Conservation (phyloP, 768 basidiomycete genomes). For the Terana coerulea region DNA sequence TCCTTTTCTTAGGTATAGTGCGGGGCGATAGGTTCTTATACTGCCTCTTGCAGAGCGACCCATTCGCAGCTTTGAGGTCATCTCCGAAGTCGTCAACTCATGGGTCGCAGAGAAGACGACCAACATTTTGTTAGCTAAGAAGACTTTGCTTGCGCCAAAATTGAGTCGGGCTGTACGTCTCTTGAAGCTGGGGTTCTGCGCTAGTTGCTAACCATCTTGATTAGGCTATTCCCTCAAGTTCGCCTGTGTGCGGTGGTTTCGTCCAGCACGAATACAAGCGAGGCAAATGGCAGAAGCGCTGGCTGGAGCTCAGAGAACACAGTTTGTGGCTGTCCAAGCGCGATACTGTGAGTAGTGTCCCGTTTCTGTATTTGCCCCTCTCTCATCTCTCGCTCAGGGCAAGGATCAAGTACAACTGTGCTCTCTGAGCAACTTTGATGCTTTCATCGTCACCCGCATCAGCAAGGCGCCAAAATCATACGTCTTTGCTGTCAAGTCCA, state of each 20-base stretch:
- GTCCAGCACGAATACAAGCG: constrained; percentile 89
- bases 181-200: constrained; percentile 1
- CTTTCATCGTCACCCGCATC: constrained; percentile 71
- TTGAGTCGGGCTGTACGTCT: constrained; percentile 55
- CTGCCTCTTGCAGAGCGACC: constrained; percentile 71
- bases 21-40: constrained; percentile 13
- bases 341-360: constrained; percentile 65
- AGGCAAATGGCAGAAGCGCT: constrained; percentile 94
- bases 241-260: constrained; percentile 49
- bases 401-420: constrained; percentile 84
- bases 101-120: constrained; percentile 85
- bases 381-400: constrained; percentile 43
- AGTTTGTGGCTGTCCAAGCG: constrained; percentile 85
- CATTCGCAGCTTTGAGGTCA: constrained; percentile 80
- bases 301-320: constrained; percentile 84
- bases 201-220: constrained; percentile 20
- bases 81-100: constrained; percentile 73
- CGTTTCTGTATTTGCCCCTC: constrained; percentile 6
- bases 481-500: constrained; percentile 84
- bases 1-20: constrained; percentile 9
- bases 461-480: constrained; percentile 84
- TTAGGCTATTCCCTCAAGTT: constrained; percentile 46
- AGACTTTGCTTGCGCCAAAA: constrained; percentile 58
- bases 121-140: constrained; percentile 78
- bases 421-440: constrained; percentile 85